Evolutionary conservation across 441 rosid genomes (phyloP).

Genomic region (Cnidoscolus chayamansa): DNA sequence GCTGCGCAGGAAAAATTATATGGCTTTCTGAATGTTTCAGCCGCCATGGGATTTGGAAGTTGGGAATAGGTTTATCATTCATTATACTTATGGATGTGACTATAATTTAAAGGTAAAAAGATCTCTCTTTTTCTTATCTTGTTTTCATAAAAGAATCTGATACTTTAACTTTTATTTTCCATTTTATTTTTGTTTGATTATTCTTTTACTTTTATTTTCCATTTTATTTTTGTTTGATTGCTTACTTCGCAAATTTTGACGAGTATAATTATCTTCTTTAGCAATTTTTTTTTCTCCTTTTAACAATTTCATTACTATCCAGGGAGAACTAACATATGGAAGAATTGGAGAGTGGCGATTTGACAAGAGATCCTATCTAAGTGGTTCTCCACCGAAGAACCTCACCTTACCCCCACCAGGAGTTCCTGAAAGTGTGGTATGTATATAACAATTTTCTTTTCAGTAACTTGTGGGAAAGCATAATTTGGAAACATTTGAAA

Average conservation of each 20-base stretch:
- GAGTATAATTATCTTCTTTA: background rate
- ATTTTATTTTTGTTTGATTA: background rate
- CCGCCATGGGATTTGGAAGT: constrained; percentile 72
- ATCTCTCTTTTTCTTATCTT: constrained; percentile 1
- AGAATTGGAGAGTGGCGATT: constrained; percentile 76
- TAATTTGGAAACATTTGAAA: background rate
- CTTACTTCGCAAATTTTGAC: background rate
- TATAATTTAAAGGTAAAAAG: constrained; percentile 48
- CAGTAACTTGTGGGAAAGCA: constrained; percentile 1
- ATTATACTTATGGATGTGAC: constrained; percentile 79
- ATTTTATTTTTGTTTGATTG: background rate
- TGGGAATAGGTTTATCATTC: constrained; percentile 64
- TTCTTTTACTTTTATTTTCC: no score
- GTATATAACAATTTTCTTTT: constrained; percentile 19
- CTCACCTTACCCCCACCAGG: constrained; percentile 71
- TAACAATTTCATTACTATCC: constrained; percentile 13
- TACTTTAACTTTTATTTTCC: background rate
- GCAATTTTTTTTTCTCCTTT: background rate
- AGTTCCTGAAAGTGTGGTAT: constrained; percentile 81
- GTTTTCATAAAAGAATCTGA: background rate
- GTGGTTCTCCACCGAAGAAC: constrained; percentile 65
- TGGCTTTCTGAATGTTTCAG: constrained; percentile 35
- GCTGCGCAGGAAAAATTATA: constrained; percentile 2
- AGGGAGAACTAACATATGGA: constrained; percentile 70
- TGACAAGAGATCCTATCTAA: constrained; percentile 65